Conservation (phyloP, 768 basidiomycete genomes). For the Macrolepiota fuliginosa region DNA sequence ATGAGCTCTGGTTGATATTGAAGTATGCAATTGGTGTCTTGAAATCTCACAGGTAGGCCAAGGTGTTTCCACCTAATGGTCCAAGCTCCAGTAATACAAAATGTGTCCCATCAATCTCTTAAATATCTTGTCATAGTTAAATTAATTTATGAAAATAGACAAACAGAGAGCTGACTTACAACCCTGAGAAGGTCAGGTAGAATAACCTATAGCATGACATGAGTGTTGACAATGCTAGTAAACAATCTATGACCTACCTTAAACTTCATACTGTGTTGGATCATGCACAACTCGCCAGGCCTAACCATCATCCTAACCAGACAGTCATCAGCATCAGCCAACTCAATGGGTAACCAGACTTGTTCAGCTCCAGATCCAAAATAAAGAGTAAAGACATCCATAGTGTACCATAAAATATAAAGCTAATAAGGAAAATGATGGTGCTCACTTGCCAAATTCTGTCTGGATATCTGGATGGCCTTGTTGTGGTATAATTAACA, state of each 20-base stretch:
- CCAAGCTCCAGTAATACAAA: constrained; percentile 65
- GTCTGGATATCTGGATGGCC: constrained; percentile 69
- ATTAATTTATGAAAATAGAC: not conserved
- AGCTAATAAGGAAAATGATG: not conserved
- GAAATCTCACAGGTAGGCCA: constrained; percentile 65
- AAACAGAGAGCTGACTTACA: constrained; percentile 35
- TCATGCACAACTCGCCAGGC: constrained; percentile 64
- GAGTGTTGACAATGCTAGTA: not conserved
- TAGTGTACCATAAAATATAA: not conserved
- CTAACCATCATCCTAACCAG: constrained; percentile 51
- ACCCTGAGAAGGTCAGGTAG: constrained; percentile 60
- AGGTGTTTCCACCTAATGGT: constrained; percentile 60
- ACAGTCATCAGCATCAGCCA: constrained; percentile 7
- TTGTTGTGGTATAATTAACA: constrained; percentile 63
- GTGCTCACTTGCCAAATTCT: constrained; percentile 59
- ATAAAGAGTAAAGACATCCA: no score
- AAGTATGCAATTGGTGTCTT: constrained; percentile 63
- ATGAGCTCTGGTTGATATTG: constrained; percentile 59
- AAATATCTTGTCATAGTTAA: constrained; percentile 42
- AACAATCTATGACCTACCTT: constrained; percentile 37
- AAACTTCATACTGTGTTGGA: constrained; percentile 67
- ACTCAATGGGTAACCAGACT: not conserved
- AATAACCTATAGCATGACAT: constrained; percentile 29
- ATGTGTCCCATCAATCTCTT: constrained; percentile 63
- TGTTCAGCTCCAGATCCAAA: not conserved